These are phyloP conservation scores for Brassica incana DNA, from an alignment of 345 rosid species.

Conservation along the genomic window DNA sequence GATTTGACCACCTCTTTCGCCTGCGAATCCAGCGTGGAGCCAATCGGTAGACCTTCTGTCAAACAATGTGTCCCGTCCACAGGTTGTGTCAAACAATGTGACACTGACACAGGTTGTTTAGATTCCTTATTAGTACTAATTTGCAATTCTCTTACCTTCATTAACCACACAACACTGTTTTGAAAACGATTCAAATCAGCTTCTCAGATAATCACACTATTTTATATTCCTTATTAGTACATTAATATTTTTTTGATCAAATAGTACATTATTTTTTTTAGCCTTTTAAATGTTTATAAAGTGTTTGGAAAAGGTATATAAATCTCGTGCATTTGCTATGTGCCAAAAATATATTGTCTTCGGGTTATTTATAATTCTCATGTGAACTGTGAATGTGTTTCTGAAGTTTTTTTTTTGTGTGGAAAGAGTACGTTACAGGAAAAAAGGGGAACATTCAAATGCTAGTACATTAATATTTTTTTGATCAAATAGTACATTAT, in stretches of 20 bases:
- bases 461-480: no score
- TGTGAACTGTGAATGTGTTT: slow-evolving; percentile 1
- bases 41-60: slow-evolving; percentile 31
- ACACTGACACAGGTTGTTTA: slow-evolving; percentile 11
- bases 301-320: background rate
- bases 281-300: background rate
- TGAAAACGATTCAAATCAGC: slow-evolving; percentile 3
- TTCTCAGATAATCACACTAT: background rate
- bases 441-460: background rate
- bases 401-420: no score
- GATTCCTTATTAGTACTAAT: slow-evolving; percentile 4
- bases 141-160: slow-evolving; percentile 3
- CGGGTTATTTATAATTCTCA: slow-evolving; percentile 15
- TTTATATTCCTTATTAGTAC: background rate
- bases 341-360: background rate
- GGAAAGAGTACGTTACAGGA: background rate
- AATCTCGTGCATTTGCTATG: slow-evolving; percentile 1
- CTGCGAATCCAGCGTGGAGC: slow-evolving; percentile 37
- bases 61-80: slow-evolving; percentile 29
- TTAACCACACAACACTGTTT: background rate
- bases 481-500: background rate
- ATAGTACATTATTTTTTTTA: background rate
- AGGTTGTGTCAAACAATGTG: background rate
- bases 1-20: slow-evolving; percentile 20
- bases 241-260: background rate